Percentiles rank a stretch among this genome's conserved stretches.
phyloP scores from a whole-genome alignment of 352 stramenopile species.

The Phytophthora pseudosyringae region DNA sequence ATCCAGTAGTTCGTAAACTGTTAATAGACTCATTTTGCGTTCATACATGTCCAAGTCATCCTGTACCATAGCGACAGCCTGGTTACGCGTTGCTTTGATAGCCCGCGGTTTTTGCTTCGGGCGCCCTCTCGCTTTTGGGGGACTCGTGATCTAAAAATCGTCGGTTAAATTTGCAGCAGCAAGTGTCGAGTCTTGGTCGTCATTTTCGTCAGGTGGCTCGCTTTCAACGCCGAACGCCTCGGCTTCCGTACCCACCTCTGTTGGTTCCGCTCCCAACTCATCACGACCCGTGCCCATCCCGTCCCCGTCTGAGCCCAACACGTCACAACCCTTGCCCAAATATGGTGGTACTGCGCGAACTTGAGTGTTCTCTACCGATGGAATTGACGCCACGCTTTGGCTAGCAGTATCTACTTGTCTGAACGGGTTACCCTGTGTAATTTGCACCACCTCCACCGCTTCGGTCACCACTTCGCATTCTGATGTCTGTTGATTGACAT shows the following conservation, averaged over 20 bases:
- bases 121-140: background rate
- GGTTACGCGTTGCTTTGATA: constrained; percentile 19
- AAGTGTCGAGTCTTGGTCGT: too few species aligned
- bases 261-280: constrained; percentile 1
- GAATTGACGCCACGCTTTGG: too few species aligned
- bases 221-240: too few species aligned
- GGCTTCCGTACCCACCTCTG: too few species aligned
- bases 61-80: constrained; percentile 1
- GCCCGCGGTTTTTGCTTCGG: constrained; percentile 10
- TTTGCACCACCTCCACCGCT: too few species aligned
- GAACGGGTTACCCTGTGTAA: too few species aligned
- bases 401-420: too few species aligned
- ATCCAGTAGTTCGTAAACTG: background rate
- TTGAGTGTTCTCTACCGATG: background rate
- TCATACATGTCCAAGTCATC: constrained; percentile 12
- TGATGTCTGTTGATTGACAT: background rate
- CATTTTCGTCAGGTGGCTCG: too few species aligned
- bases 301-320: background rate
- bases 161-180: background rate
- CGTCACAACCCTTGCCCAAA: background rate
- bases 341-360: background rate
- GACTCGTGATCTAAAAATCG: background rate
- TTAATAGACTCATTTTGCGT: constrained; percentile 2
- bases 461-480: background rate
- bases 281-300: background rate